phyloP scores from a whole-genome alignment of 306 rosid species.

The Medicago truncatula region DNA sequence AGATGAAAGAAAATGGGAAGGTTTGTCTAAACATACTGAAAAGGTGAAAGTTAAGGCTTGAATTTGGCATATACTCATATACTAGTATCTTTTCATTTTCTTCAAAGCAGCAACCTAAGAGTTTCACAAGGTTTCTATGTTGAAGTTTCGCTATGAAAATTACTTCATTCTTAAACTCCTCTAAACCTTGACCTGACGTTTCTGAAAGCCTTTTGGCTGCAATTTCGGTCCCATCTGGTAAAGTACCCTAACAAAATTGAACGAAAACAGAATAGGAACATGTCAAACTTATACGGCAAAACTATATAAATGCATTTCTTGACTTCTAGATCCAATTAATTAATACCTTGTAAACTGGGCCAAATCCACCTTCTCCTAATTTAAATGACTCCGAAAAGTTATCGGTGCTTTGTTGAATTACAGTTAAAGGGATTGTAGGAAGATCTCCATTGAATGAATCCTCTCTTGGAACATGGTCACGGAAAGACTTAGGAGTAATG shows the following conservation, averaged over 20 bases:
- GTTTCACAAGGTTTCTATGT: constrained; percentile 67
- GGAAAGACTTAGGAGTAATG: not conserved
- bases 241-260: constrained; percentile 48
- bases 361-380: constrained; percentile 78
- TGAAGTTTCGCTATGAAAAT: constrained; percentile 52
- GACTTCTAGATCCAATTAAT: not conserved
- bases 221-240: constrained; percentile 58
- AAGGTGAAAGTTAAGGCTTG: constrained; percentile 56
- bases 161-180: constrained; percentile 68
- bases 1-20: not conserved
- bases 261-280: not conserved
- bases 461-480: constrained; percentile 1
- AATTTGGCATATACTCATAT: constrained; percentile 62
- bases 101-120: constrained; percentile 59
- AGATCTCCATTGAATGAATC: constrained; percentile 38
- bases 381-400: constrained; percentile 53
- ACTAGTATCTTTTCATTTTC: constrained; percentile 61
- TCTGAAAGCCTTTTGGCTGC: constrained; percentile 67
- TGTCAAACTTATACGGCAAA: not conserved
- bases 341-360: constrained; percentile 60
- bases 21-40: constrained; percentile 47
- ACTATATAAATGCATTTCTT: not conserved
- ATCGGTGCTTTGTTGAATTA: constrained; percentile 34
- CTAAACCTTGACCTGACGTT: constrained; percentile 58
- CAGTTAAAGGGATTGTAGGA: constrained; percentile 40